phyloP scores from a whole-genome alignment of 2,329 filamentous ascomycete genomes.

The Fusarium sp. region DNA sequence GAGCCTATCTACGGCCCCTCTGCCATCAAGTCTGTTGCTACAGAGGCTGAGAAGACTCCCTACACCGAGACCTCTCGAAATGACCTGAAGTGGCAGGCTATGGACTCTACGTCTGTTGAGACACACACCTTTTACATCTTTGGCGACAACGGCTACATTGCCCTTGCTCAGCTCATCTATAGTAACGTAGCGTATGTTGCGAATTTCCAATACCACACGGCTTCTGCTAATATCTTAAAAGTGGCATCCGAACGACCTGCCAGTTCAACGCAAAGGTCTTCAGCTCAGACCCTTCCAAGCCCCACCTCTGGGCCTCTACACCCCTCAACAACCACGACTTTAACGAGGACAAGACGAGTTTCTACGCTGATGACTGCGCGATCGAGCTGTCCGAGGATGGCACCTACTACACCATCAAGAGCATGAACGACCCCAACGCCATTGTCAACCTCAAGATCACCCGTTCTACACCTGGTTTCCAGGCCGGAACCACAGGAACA shows the following conservation, averaged over 20 bases:
- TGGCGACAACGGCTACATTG: slow-evolving; percentile 79
- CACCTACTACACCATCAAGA: slow-evolving; percentile 87
- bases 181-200: slow-evolving; percentile 88
- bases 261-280: slow-evolving; percentile 97
- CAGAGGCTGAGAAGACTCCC: slow-evolving; percentile 80
- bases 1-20: slow-evolving; percentile 94
- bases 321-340: slow-evolving; percentile 83
- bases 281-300: slow-evolving; percentile 76
- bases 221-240: slow-evolving; percentile 52
- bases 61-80: slow-evolving; percentile 83
- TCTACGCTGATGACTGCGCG: slow-evolving; percentile 87
- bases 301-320: slow-evolving; percentile 85
- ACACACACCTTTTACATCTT: slow-evolving; percentile 94
- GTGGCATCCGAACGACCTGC: slow-evolving; percentile 87
- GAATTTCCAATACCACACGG: neutral
- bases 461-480: slow-evolving; percentile 80
- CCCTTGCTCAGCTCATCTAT: slow-evolving; percentile 92
- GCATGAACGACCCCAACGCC: slow-evolving; percentile 80
- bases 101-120: slow-evolving; percentile 90
- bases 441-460: slow-evolving; percentile 89
- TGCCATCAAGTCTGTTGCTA: slow-evolving; percentile 86
- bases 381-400: slow-evolving; percentile 88
- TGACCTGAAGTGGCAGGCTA: slow-evolving; percentile 82
- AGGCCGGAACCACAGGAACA: slow-evolving; percentile 84
- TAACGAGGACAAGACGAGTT: slow-evolving; percentile 82